Evolutionary conservation across 2,329 filamentous ascomycete genomes (phyloP).

Genomic region (Fusarium avenaceum): DNA sequence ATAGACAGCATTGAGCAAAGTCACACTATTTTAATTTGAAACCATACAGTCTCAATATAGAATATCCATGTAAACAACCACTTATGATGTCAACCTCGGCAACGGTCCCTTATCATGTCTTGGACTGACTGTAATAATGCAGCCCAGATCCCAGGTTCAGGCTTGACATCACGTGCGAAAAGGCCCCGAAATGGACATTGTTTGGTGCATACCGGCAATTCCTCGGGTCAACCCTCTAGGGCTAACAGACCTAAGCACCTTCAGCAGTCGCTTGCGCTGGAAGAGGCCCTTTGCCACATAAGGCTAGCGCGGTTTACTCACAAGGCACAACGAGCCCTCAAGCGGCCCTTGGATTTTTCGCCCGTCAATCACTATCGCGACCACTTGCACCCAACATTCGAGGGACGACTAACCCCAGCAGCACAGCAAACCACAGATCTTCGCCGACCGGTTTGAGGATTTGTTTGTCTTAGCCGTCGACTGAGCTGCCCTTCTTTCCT

Average conservation of each 20-base stretch:
- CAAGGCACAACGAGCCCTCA: constrained; percentile 59
- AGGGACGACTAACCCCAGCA: constrained; percentile 60
- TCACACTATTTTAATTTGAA: constrained; percentile 19
- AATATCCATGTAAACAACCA: background rate
- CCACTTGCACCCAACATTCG: constrained; percentile 55
- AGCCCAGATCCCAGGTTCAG: background rate
- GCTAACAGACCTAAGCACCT: constrained; percentile 59
- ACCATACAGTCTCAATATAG: background rate
- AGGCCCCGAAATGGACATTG: background rate
- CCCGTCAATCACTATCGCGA: constrained; percentile 57
- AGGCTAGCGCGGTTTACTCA: constrained; percentile 53
- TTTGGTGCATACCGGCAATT: constrained; percentile 47
- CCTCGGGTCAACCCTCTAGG: constrained; percentile 52
- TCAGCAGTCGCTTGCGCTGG: constrained; percentile 53
- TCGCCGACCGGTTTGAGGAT: constrained; percentile 57
- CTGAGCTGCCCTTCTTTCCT: constrained; percentile 54
- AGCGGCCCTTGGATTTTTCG: constrained; percentile 59
- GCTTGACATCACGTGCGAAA: constrained; percentile 31
- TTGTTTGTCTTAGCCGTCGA: constrained; percentile 54
- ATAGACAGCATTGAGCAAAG: constrained; percentile 45
- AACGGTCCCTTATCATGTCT: background rate
- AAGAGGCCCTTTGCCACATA: constrained; percentile 50
- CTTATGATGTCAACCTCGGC: constrained; percentile 9
- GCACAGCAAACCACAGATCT: constrained; percentile 56
- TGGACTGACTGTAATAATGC: background rate